Base-by-base conservation (phyloP, 768 basidiomycete species). In the Leccinum imitatum region DNA sequence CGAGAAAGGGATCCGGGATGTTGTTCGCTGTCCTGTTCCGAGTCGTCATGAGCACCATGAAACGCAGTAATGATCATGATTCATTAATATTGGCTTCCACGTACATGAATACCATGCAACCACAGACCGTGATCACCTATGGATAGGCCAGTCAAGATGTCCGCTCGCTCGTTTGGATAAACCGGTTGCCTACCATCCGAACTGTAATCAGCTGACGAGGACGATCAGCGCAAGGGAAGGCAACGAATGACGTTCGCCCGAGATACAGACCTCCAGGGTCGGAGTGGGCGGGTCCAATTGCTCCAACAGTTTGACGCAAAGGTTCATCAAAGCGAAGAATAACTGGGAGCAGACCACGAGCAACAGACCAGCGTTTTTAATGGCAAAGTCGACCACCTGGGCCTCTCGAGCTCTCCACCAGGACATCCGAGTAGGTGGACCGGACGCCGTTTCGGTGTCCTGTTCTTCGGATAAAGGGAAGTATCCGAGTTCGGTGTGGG, bases 221-320 rank as follows among this genome's bases (percentile, higher is more conserved):
- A 25, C 30, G 27, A 54, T 55, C 41, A 44, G 55, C n/a, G 14
- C 27, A 52, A 57, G 19, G 9, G 13, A 31, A 31, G 4, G 11
- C 9, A 44, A 27, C 17, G 14, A 10, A 19, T 44, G 41, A 19
- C 10, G n/a, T n/a, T 44, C 5, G 21, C 21, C 14, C 5, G 35
- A 33, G 9, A 66, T 44, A 44, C 78, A 9, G 62, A 85, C 85
- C 79, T 87, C 78, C 13, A 86, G 70, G 4, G 83, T 78, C 4
- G 83, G 80, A 7, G 87, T 81, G 1, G 86, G 87, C 10, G 81
- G 76, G 61, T 86, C 82, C 6, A 87, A 73, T 27, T 71, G 73
- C 60, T 85, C 82, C 60, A 91, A 72, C 63, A 77, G 77, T 73
- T 90, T 90, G 48, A 90, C 88, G 5, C 80, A 74, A 3, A 86